Percentiles rank a stretch among this genome's conserved stretches.
Evolutionary conservation across 768 basidiomycete species (phyloP).

Genomic region (Kwoniella botswanensis): DNA sequence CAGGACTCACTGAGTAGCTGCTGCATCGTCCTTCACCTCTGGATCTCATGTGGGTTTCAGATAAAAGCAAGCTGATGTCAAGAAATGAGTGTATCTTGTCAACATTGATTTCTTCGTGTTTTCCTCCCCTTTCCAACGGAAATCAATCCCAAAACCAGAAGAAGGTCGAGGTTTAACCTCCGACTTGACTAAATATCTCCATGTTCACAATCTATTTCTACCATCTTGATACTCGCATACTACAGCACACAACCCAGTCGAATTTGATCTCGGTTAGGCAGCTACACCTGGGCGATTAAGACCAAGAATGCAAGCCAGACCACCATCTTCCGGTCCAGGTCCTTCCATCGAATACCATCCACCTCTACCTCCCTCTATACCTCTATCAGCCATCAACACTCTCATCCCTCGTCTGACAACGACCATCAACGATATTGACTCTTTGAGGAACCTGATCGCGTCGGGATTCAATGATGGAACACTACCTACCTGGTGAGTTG

Average conservation of each 20-base stretch:
- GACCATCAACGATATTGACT: constrained; percentile 53
- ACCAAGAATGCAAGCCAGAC: neutral
- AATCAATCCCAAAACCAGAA: neutral
- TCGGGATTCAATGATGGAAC: constrained; percentile 41
- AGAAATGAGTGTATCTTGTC: neutral
- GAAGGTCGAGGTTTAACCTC: neutral
- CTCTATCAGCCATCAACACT: constrained; percentile 32
- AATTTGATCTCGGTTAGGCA: too few species aligned
- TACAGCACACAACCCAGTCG: too few species aligned
- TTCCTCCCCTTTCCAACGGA: constrained; percentile 14
- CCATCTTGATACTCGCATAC: too few species aligned
- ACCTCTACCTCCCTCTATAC: constrained; percentile 32
- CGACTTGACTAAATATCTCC: neutral
- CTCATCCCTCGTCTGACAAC: constrained; percentile 48
- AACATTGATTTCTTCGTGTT: neutral
- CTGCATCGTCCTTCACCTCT: constrained; percentile 35
- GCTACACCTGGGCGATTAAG: too few species aligned
- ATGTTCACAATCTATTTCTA: too few species aligned
- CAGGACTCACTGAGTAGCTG: constrained; percentile 50
- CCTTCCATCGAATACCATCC: constrained; percentile 24
- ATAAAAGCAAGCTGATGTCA: too few species aligned
- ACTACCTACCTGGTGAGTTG: constrained; percentile 47
- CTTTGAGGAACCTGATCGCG: constrained; percentile 35
- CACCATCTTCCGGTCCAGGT: neutral
- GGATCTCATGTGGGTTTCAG: neutral